These are phyloP conservation scores for Obelidium mucronatum DNA, from an alignment of 192 early-diverging fungal genomes.

Conservation along the genomic window DNA sequence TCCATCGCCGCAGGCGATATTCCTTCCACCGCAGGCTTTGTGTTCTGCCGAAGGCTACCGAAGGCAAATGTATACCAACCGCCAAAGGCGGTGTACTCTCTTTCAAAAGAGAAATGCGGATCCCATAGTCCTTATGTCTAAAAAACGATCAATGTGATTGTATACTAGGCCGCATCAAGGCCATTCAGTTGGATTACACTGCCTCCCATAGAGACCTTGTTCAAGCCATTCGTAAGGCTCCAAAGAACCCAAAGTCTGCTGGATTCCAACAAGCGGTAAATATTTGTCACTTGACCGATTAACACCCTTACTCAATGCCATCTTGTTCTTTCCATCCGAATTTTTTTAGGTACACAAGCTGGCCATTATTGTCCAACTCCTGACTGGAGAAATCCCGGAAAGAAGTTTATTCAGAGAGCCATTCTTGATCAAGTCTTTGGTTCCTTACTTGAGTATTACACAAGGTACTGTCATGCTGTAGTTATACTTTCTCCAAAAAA, in stretches of 20 bases:
- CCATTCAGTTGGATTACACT: conserved; percentile 98
- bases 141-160: too few relatives aligned
- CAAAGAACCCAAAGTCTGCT: conserved; percentile 78
- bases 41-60: too few relatives aligned
- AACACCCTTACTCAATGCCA: background rate
- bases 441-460: conserved; percentile 94
- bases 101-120: too few relatives aligned
- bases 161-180: conserved; percentile 90
- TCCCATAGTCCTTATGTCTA: too few relatives aligned
- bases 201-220: conserved; percentile 84
- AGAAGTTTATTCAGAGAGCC: conserved; percentile 91
- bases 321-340: background rate
- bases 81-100: background rate
- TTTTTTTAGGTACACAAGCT: conserved; percentile 84
- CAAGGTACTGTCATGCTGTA: conserved; percentile 76
- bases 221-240: conserved; percentile 96
- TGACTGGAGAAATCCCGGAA: conserved; percentile 99
- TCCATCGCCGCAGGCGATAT: too few relatives aligned
- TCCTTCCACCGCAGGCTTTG: too few relatives aligned
- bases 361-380: conserved; percentile 94
- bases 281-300: conserved; percentile 3
- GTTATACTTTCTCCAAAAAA: too few relatives aligned
- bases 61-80: too few relatives aligned
- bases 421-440: conserved; percentile 80
- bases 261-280: conserved; percentile 96